phyloP scores from a whole-genome alignment of 352 stramenopile species.

The Phytophthora multivora region DNA sequence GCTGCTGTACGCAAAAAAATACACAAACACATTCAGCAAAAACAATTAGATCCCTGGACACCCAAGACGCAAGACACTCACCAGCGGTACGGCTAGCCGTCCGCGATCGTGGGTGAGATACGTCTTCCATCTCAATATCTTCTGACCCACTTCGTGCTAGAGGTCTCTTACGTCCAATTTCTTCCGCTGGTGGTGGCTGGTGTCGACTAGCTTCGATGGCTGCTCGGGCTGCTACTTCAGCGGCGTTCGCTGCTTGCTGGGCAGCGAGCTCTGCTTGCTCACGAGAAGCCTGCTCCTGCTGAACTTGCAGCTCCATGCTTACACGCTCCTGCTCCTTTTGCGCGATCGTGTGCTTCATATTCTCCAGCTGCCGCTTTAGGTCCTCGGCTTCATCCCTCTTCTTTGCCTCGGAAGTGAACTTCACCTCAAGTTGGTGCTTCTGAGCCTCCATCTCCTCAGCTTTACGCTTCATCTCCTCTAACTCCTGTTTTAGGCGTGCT shows the following conservation, averaged over 20 bases:
- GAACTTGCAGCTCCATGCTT: constrained; percentile 49
- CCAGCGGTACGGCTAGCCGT: constrained; percentile 27
- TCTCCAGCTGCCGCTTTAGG: constrained; percentile 49
- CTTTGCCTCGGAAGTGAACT: constrained; percentile 41
- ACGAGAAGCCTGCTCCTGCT: constrained; percentile 57
- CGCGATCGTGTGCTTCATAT: constrained; percentile 51
- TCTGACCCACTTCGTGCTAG: constrained; percentile 35
- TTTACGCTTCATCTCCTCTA: constrained; percentile 62
- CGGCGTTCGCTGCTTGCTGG: constrained; percentile 62
- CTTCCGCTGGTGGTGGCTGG: constrained; percentile 35
- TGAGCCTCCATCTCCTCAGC: constrained; percentile 40
- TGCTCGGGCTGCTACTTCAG: constrained; percentile 68
- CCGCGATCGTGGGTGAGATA: constrained; percentile 35
- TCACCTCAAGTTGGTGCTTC: constrained; percentile 44
- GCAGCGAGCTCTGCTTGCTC: constrained; percentile 69
- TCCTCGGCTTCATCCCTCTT: constrained; percentile 43
- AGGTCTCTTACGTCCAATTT: constrained; percentile 51
- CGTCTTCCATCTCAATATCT: constrained; percentile 68
- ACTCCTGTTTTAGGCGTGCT: constrained; percentile 43
- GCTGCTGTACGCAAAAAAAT: constrained; percentile 24
- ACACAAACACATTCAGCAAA: constrained; percentile 35
- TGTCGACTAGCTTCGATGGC: constrained; percentile 66
- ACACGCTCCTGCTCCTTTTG: constrained; percentile 58
- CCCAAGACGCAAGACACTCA: constrained; percentile 33
- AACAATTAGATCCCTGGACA: constrained; percentile 18